A percentile compares a stretch with the other conserved stretches of the same genome.
Conservation (phyloP, 2,329 filamentous ascomycete species). For the Beauveria pseudobassiana region DNA sequence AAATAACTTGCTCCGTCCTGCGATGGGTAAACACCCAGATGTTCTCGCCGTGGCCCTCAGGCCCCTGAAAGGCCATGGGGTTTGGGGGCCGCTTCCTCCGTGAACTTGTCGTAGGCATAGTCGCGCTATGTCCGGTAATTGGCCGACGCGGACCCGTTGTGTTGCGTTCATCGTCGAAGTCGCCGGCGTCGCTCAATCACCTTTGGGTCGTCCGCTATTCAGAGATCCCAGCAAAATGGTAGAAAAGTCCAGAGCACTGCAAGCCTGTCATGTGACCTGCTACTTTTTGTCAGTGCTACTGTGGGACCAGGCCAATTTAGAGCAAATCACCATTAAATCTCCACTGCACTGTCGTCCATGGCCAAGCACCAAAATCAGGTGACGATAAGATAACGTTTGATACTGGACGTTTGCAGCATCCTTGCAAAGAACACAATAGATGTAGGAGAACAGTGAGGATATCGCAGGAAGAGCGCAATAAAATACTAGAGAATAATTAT, state of each 20-base stretch:
- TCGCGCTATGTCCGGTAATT: slow-evolving; percentile 10
- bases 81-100: neutral
- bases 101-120: slow-evolving; percentile 11
- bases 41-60: slow-evolving; percentile 45
- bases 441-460: no score
- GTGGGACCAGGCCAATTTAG: neutral
- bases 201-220: neutral
- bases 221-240: neutral
- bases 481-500: no score
- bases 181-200: neutral
- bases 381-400: neutral
- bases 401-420: neutral
- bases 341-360: neutral
- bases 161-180: slow-evolving; percentile 10
- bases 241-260: slow-evolving; percentile 5
- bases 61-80: slow-evolving; percentile 19
- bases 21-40: slow-evolving; percentile 50
- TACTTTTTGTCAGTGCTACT: neutral
- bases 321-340: no score
- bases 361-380: neutral
- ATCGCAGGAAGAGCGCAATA: no score
- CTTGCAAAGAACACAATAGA: no score
- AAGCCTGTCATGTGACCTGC: slow-evolving; percentile 6
- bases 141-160: slow-evolving; percentile 8
- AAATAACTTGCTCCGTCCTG: slow-evolving; percentile 42